A percentile compares a stretch with the other conserved stretches of the same genome.
Conservation (phyloP, 176 grass and related monocot genomes). For the Themeda triandra region DNA sequence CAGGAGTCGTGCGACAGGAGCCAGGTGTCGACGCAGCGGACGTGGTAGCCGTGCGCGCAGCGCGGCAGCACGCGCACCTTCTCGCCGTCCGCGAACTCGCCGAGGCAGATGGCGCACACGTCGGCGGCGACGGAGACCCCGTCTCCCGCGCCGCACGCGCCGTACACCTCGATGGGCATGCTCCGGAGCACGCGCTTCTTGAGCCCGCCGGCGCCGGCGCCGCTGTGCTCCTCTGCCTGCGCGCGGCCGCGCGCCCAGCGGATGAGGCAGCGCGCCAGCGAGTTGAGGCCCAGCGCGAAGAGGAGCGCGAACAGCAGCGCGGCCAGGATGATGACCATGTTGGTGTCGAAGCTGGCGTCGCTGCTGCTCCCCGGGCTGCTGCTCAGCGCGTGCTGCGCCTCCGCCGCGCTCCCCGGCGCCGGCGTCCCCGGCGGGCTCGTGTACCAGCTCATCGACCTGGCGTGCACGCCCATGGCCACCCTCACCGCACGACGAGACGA, state of each 20-base stretch:
- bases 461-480: conserved; percentile 25
- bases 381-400: conserved; percentile 40
- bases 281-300: conserved; percentile 75
- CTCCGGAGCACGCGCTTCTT: conserved; percentile 61
- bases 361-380: conserved; percentile 14
- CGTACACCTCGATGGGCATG: conserved; percentile 76
- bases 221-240: not conserved
- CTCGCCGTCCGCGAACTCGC: conserved; percentile 81
- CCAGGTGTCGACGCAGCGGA: conserved; percentile 87
- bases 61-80: conserved; percentile 76
- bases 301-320: conserved; percentile 79
- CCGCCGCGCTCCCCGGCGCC: conserved; percentile 12
- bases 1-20: conserved; percentile 71
- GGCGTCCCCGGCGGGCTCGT: conserved; percentile 16
- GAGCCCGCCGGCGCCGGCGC: conserved; percentile 24
- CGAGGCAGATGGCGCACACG: conserved; percentile 88
- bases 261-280: conserved; percentile 58
- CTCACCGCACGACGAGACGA: not conserved
- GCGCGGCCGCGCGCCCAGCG: conserved; percentile 50
- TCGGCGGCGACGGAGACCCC: conserved; percentile 28
- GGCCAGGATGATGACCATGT: conserved; percentile 95
- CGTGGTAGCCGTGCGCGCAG: conserved; percentile 82
- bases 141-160: conserved; percentile 25
- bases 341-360: conserved; percentile 81
- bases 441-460: conserved; percentile 39